These are phyloP conservation scores for Elsinoe perseae DNA, from an alignment of 2,329 filamentous ascomycete genomes.

Conservation along the genomic window DNA sequence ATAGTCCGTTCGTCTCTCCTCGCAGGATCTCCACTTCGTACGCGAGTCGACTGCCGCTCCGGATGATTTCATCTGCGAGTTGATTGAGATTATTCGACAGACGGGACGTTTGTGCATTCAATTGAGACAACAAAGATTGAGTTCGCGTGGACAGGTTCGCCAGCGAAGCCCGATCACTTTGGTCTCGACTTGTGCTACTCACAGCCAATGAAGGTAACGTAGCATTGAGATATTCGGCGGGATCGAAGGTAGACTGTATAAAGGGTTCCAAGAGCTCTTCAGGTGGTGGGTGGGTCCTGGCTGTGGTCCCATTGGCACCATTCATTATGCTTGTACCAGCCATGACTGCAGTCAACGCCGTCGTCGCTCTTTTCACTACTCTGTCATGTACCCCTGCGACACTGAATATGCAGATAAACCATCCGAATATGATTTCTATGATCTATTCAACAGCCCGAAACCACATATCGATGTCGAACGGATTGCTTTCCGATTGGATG, in stretches of 20 bases:
- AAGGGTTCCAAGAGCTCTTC: conserved; percentile 71
- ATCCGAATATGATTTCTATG: too few relatives aligned
- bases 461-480: background rate
- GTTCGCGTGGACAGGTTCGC: conserved; percentile 73
- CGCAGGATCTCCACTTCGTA: conserved; percentile 91
- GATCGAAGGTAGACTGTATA: conserved; percentile 67
- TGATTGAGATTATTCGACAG: conserved; percentile 75
- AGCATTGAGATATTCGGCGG: conserved; percentile 76
- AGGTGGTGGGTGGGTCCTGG: conserved; percentile 53
- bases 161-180: conserved; percentile 46
- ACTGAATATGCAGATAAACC: too few relatives aligned
- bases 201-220: conserved; percentile 61
- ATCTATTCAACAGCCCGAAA: too few relatives aligned
- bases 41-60: conserved; percentile 77
- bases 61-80: conserved; percentile 87
- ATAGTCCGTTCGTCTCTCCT: conserved; percentile 76
- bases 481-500: background rate
- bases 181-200: conserved; percentile 33
- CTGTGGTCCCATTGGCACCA: conserved; percentile 18
- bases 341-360: conserved; percentile 14
- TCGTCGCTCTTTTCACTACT: too few relatives aligned
- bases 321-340: conserved; percentile 14
- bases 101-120: conserved; percentile 80
- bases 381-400: too few relatives aligned
- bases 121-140: conserved; percentile 74